These are phyloP conservation scores for Wilcoxina mikolae DNA, from an alignment of 495 filamentous ascomycete species.

Conservation along the genomic window DNA sequence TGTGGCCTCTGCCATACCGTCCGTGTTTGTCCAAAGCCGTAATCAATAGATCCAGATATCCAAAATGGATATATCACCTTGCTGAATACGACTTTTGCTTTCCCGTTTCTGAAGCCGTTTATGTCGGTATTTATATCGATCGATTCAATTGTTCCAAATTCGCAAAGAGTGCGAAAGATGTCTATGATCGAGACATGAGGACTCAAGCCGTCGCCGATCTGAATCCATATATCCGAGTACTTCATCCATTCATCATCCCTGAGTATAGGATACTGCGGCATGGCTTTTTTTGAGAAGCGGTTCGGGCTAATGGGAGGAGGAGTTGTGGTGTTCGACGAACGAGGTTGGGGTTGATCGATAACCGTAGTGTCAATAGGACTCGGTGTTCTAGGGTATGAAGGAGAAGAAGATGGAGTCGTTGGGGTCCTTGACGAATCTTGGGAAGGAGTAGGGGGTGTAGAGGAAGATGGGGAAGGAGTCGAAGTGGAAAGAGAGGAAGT, in stretches of 20 bases:
- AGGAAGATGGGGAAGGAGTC: no score
- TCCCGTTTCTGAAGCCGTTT: constrained; percentile 46
- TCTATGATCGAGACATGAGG: constrained; percentile 10
- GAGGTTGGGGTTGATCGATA: no score
- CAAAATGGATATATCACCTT: neutral
- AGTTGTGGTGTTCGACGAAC: no score
- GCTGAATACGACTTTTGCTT: constrained; percentile 39
- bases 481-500: no score
- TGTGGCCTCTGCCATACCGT: neutral
- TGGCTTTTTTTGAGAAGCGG: neutral
- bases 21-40: neutral
- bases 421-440: neutral
- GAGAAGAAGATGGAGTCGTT: neutral
- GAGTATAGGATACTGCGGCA: neutral
- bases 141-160: constrained; percentile 26
- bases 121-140: constrained; percentile 26
- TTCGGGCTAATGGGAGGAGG: no score
- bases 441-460: no score
- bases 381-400: neutral
- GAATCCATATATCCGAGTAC: constrained; percentile 13
- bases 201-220: constrained; percentile 8
- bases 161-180: constrained; percentile 22
- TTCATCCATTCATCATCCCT: constrained; percentile 8
- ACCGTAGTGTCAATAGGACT: neutral
- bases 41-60: neutral